Base-by-base conservation (phyloP, 108 stramenopile species). In the Cyclotella sp. region DNA sequence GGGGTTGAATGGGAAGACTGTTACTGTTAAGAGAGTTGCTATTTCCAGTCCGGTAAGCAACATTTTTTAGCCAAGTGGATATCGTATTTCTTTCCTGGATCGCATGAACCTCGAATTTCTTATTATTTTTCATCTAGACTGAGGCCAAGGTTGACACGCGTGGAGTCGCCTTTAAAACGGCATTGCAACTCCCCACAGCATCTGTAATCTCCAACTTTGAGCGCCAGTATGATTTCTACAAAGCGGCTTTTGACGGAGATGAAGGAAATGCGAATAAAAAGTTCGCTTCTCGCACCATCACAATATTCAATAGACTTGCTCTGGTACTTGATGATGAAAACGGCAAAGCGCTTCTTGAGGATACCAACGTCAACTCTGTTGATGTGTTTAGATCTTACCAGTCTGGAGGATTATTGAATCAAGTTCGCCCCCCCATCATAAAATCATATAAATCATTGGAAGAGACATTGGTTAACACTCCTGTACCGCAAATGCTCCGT, bases 401-500 rank as follows among this genome's bases (percentile, higher is more conserved):
- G 75, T 80, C 86, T 10, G 83, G 86, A 40, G 86, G 86, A 40
- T 69, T 87, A 44, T 52, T 87, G 24, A 80, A 87, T 63, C 86
- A 87, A 68, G 80, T 87, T 7, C 83, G 86, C 21, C 86, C 86
- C 15, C 79, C 80, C 0, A 65, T 87, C 47, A 24, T 59, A 12
- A 84, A 78, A 67, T 60, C 79, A n/a, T 87, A 87, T 60, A 62
- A 34, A 14, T 77, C 75, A 39, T 65, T 87, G 44, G 63, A 51
- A n/a, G 86, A 87, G 44, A 87, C 86, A 3, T 53, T 87, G 72
- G 79, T 77, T 28, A 53, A 53, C 16, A 81, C 85, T 9, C 63
- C 82, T 26, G 86, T 87, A 14, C 86, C 86, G 43, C 86, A 87
- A 67, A 87, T 87, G 86, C 72, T 87, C 16, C 79, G 86, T 21